Base-by-base conservation (phyloP, 1,139 yeast genomes). In the Nakaseomyces delphensis region DNA sequence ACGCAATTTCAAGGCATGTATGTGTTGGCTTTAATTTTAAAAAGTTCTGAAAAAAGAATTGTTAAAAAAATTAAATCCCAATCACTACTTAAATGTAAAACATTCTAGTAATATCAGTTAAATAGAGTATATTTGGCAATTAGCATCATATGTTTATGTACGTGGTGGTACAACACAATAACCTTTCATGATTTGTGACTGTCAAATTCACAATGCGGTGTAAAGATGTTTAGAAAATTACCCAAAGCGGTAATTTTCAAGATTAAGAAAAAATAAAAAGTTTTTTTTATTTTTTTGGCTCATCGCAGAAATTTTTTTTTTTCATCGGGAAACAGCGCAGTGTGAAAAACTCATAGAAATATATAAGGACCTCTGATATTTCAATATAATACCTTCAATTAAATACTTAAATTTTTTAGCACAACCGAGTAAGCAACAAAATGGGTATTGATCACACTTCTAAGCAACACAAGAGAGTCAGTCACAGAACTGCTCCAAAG, bases 401-500 rank as follows among this genome's bases (percentile, higher is more conserved):
- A n/a, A n/a, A n/a, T 27, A 27, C 29, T n/a, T 27, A 10, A 27
- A 10, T 27, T 27, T 29, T 19, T 32, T 13, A 33, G 21, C 18
- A 20, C 10, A 33, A 13, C 9, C 27, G 27, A 33, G 37, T 33
- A 33, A 33, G 37, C 37, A 33, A 33, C 25, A 33, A 28, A 66
- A 91, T 91, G 98, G 99, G 97, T 82, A 87, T 84, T 77, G 98
- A 91, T 77, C 95, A 85, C 79, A 78, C 84, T 74, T 71, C 80
- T 71, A 89, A 87, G 75, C 96, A 87, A 76, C 98, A 91, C 83
- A 78, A 77, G 70, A 85, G 89, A 76, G 76, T 82, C 63, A 83
- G 95, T 73, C 95, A 86, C 85, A 89, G 99, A 78, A 76, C 83
- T 68, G 96, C 96, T 73, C 99, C 98, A 76, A 87, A 87, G 80